These are phyloP conservation scores for Gyromitra esculenta DNA, from an alignment of 2,329 filamentous ascomycete species.

Conservation along the genomic window DNA sequence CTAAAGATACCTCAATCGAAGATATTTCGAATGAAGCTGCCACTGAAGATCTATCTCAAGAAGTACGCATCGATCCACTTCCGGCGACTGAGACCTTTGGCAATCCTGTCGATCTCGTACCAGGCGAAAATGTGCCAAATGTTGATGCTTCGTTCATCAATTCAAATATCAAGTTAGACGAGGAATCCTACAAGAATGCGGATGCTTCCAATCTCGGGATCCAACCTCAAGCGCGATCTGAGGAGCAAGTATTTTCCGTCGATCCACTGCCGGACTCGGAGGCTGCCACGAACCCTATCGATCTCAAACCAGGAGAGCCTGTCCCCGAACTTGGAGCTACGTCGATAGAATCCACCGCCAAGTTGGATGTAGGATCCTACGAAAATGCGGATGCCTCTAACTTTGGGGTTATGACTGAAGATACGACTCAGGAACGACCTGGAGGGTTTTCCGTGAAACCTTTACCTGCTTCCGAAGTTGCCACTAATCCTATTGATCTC, in stretches of 20 bases:
- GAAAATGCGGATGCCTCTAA: slow-evolving; percentile 75
- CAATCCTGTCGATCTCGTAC: slow-evolving; percentile 80
- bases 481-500: slow-evolving; percentile 80
- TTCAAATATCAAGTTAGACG: slow-evolving; percentile 78
- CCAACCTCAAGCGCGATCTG: slow-evolving; percentile 56
- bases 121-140: slow-evolving; percentile 79
- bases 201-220: slow-evolving; percentile 55
- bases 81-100: slow-evolving; percentile 60
- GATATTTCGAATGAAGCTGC: not conserved
- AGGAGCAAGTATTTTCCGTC: slow-evolving; percentile 44
- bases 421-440: slow-evolving; percentile 48
- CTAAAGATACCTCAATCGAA: not conserved
- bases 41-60: slow-evolving; percentile 55
- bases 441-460: slow-evolving; percentile 40
- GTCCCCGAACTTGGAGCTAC: slow-evolving; percentile 72
- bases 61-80: slow-evolving; percentile 33
- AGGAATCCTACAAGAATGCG: slow-evolving; percentile 77
- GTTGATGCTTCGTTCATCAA: slow-evolving; percentile 70
- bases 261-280: slow-evolving; percentile 35
- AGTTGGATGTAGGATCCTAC: slow-evolving; percentile 84
- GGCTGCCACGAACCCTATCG: slow-evolving; percentile 77
- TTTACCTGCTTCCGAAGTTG: slow-evolving; percentile 40
- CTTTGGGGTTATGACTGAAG: slow-evolving; percentile 60
- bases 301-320: slow-evolving; percentile 79
- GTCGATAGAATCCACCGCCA: slow-evolving; percentile 74